Evolutionary conservation across 495 filamentous ascomycete species (phyloP).

Genomic region (Penicillium bialowiezense): DNA sequence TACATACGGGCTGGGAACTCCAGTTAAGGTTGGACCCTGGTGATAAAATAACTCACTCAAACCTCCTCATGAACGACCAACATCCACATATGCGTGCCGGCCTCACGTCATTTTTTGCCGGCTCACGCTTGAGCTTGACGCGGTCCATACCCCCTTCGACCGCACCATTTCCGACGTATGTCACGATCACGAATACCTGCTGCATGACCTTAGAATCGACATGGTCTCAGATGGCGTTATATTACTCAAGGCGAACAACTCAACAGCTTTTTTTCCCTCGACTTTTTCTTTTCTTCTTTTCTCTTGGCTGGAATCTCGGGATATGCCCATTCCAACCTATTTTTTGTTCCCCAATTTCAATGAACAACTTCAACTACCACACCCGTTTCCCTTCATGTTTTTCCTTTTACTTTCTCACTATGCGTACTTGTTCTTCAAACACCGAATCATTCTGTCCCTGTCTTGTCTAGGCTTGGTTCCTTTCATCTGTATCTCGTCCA

Average conservation of each 20-base stretch:
- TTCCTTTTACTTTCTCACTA: conserved; percentile 9
- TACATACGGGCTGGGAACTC: conserved; percentile 65
- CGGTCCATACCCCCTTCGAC: conserved; percentile 27
- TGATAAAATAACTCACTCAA: conserved; percentile 29
- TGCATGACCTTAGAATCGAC: conserved; percentile 45
- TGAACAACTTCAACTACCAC: neutral
- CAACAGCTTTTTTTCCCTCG: conserved; percentile 19
- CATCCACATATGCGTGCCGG: conserved; percentile 7
- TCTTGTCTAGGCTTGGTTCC: neutral
- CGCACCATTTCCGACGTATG: conserved; percentile 38
- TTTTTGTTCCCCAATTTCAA: conserved; percentile 6
- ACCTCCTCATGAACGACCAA: conserved; percentile 10
- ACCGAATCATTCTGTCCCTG: too few relatives aligned
- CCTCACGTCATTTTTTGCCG: conserved; percentile 10
- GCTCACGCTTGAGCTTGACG: conserved; percentile 16
- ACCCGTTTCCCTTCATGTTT: conserved; percentile 3
- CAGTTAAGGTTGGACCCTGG: conserved; percentile 74
- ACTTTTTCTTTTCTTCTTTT: conserved; percentile 13
- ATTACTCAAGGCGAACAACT: conserved; percentile 35
- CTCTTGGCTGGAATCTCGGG: conserved; percentile 4
- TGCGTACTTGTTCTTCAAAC: conserved; percentile 7
- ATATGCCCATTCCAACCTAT: conserved; percentile 3
- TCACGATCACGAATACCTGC: conserved; percentile 47
- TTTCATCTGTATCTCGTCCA: conserved; percentile 14
- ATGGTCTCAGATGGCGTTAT: conserved; percentile 44